Conservation (phyloP, 106 monocot species). For the Amphibolis antarctica region DNA sequence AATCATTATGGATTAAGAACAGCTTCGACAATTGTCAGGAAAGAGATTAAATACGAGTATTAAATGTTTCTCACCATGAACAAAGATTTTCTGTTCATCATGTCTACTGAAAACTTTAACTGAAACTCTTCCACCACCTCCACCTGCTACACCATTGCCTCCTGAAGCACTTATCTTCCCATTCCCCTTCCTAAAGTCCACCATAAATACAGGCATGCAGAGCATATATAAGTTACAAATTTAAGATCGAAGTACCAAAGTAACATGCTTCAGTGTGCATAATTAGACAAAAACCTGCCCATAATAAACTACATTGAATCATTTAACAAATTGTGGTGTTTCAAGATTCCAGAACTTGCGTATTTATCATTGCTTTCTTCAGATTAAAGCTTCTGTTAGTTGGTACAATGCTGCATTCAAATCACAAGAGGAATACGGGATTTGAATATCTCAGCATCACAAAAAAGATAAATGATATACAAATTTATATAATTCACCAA, state of each 20-base stretch:
- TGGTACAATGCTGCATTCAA: too few species aligned
- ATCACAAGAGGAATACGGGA: too few species aligned
- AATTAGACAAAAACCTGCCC: too few species aligned
- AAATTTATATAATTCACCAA: too few species aligned
- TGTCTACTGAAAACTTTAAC: constrained; percentile 81
- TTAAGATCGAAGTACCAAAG: too few species aligned
- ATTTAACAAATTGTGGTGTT: too few species aligned
- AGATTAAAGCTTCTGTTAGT: neutral
- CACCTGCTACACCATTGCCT: constrained; percentile 82
- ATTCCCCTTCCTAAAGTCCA: constrained; percentile 52
- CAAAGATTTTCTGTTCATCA: constrained; percentile 68
- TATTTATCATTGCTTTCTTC: neutral
- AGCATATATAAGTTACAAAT: neutral
- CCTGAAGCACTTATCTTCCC: constrained; percentile 94
- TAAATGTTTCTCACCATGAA: constrained; percentile 43
- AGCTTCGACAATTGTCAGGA: neutral
- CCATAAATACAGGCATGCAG: neutral
- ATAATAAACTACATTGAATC: too few species aligned
- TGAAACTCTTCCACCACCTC: constrained; percentile 92
- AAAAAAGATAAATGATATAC: too few species aligned
- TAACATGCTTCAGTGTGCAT: too few species aligned
- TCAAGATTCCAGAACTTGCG: too few species aligned
- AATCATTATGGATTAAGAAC: neutral
- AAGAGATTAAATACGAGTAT: neutral
- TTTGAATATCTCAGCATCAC: too few species aligned